A percentile compares a stretch with the other conserved stretches of the same genome.
Evolutionary conservation across 495 filamentous ascomycete species (phyloP).

Genomic region (Cudoniella acicularis): DNA sequence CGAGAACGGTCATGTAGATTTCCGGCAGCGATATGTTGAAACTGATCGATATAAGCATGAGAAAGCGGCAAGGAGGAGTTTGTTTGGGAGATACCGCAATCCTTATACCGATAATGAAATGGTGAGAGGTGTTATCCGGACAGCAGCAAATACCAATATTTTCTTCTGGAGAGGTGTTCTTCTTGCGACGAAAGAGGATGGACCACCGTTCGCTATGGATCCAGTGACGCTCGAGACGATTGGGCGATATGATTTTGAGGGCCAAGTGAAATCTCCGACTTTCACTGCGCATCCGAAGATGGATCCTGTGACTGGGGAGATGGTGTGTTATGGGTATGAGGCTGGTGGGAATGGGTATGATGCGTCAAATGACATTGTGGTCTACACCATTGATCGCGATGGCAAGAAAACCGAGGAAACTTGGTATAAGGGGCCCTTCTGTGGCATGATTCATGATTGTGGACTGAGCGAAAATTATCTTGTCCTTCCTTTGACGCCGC

Average conservation of each 20-base stretch:
- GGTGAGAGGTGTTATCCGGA: constrained; percentile 44
- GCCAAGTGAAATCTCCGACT: constrained; percentile 47
- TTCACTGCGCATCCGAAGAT: constrained; percentile 63
- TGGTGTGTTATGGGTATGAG: constrained; percentile 55
- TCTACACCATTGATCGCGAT: constrained; percentile 40
- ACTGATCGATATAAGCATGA: constrained; percentile 48
- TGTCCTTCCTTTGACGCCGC: constrained; percentile 48
- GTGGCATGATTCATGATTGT: constrained; percentile 56
- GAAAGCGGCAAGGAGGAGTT: constrained; percentile 30
- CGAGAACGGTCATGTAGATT: constrained; percentile 42
- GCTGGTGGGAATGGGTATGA: constrained; percentile 41
- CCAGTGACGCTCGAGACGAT: constrained; percentile 52
- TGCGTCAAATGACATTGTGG: constrained; percentile 43
- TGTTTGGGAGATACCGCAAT: constrained; percentile 54
- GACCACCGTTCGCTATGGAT: constrained; percentile 53
- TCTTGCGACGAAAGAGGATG: constrained; percentile 53
- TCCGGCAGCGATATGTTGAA: constrained; percentile 49
- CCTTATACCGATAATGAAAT: constrained; percentile 49
- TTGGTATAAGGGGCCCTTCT: constrained; percentile 49
- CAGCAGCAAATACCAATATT: constrained; percentile 53
- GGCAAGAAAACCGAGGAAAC: constrained; percentile 41
- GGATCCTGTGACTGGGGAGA: constrained; percentile 53
- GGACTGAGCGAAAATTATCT: constrained; percentile 50
- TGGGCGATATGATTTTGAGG: constrained; percentile 52
- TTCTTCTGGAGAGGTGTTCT: constrained; percentile 48